These are phyloP conservation scores for Tetragonia tetragonoides DNA, from an alignment of 148 eudicot species.

Conservation along the genomic window DNA sequence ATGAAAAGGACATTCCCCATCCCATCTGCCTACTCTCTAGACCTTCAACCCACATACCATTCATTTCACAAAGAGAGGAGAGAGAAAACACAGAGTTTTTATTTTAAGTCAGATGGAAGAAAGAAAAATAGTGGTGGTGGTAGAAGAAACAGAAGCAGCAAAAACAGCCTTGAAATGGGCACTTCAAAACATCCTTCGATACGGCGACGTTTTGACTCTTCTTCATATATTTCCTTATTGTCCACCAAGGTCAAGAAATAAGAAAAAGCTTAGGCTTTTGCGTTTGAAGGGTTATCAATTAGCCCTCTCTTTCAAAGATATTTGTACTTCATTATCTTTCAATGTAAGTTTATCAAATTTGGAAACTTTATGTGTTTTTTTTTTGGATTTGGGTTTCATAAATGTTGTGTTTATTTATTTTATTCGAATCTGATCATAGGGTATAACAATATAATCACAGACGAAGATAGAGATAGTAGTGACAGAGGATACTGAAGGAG, in stretches of 20 bases:
- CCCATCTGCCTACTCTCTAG: not conserved
- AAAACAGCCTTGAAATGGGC: constrained; percentile 81
- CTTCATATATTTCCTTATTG: constrained; percentile 55
- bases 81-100: not conserved
- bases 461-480: constrained; percentile 89
- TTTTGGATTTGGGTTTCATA: not conserved
- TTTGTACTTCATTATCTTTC: constrained; percentile 57
- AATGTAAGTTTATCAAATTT: constrained; percentile 37
- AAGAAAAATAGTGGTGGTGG: constrained; percentile 80
- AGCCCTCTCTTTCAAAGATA: constrained; percentile 79
- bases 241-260: constrained; percentile 38
- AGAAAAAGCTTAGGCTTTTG: constrained; percentile 50
- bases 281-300: constrained; percentile 71
- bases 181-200: constrained; percentile 64
- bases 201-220: constrained; percentile 71
- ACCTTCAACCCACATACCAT: not conserved
- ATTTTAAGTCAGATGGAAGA: constrained; percentile 32
- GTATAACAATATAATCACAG: constrained; percentile 38
- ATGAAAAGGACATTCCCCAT: not conserved
- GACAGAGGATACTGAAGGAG: constrained; percentile 70
- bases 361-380: not conserved
- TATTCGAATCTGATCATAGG: constrained; percentile 5
- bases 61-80: not conserved
- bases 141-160: constrained; percentile 78
- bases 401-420: not conserved